Base-by-base conservation (phyloP, 805 yeast species). In the Ogataea philodendri region DNA sequence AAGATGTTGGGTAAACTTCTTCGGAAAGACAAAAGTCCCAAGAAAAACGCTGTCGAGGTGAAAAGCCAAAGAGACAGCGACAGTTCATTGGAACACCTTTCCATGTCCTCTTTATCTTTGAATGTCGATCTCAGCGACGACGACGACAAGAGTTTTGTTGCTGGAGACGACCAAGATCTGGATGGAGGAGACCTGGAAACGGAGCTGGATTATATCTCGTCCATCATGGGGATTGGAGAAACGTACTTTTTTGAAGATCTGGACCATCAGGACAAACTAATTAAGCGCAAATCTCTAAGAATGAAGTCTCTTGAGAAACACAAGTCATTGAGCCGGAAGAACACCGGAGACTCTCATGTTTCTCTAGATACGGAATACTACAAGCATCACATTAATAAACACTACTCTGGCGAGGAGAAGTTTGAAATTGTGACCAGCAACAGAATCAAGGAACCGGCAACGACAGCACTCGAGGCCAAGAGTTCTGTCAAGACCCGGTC, bases 211-310 rank as follows among this genome's bases (percentile, higher is more conserved):
- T 59, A 63, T 39, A 46, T 66, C 19, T 64, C 67, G 5, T 62
- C 61, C 20, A 46, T 66, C 22, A 61, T 62, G 19, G 70, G 67
- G 11, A 53, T 54, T 18, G 67, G 67, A 24, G 73, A 67, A 32
- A 65, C 70, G 2, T 49, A 63, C 1, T 63, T 67, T 38, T 67
- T 55, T 23, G 46, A 44, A 7, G 43, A 44, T 15, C 32, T 51
- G 7, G 32, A 23, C 17, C 59, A n/a, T n/a, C n/a, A 60, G 38
- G 50, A 61, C 3, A 63, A 61, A 14, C 45, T 52, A 19, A 51
- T 48, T 15, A 60, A 55, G 32, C 33, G 56, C 14, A 50, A 54
- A 38, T 56, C 64, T 33, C 44, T 65, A n/a, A 48, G 66, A 39
- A 57, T 60, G 20, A 64, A 60, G 39, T 60, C 66, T 3, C 43